A percentile compares a stretch with the other conserved stretches of the same genome.
Evolutionary conservation across 179 eudicot species (phyloP).

Genomic region (Corrigiola litoralis): DNA sequence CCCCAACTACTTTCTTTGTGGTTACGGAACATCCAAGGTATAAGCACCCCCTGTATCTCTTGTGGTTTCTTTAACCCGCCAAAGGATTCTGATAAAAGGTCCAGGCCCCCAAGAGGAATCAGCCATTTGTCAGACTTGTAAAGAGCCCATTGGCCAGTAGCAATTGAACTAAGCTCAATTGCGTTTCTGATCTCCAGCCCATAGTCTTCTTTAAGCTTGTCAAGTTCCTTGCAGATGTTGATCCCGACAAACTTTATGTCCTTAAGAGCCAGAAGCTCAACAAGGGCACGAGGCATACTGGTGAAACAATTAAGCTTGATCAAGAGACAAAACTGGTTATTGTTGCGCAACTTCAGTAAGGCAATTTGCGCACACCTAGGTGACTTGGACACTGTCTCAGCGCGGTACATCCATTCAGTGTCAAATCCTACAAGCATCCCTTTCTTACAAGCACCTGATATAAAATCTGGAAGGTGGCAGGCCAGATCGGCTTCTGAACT

Average conservation of each 20-base stretch:
- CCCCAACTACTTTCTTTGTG: neutral
- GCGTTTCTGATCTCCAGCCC: slow-evolving; percentile 8
- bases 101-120: neutral
- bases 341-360: neutral
- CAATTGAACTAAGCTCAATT: neutral
- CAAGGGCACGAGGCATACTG: neutral
- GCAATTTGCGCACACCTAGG: neutral
- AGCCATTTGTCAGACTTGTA: neutral
- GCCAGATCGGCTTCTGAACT: neutral
- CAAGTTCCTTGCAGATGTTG: slow-evolving; percentile 1
- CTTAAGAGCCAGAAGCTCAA: neutral
- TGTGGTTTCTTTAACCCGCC: neutral
- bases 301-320: neutral
- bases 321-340: neutral
- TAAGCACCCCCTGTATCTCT: neutral
- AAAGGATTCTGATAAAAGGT: neutral
- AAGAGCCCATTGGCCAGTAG: neutral
- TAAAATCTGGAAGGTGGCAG: slow-evolving; percentile 1
- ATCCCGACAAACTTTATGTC: neutral
- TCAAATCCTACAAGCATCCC: neutral
- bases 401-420: slow-evolving; percentile 5
- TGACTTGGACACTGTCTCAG: neutral
- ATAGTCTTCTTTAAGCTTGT: slow-evolving; percentile 11
- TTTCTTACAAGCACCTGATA: neutral
- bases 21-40: neutral